phyloP scores from a whole-genome alignment of 2,329 filamentous ascomycete species.

The Colletotrichum graminicola region DNA sequence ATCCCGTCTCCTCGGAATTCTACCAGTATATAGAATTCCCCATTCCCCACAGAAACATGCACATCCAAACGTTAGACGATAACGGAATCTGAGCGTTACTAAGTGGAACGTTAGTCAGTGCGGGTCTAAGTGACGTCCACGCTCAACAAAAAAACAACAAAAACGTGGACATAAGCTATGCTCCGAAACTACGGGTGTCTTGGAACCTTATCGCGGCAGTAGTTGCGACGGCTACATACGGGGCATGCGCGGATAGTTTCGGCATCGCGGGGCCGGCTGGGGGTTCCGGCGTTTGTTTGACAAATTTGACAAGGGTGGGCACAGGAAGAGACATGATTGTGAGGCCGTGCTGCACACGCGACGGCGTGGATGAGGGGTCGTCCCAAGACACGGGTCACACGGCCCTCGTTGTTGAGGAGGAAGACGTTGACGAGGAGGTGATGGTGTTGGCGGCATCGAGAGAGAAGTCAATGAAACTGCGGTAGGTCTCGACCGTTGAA shows the following conservation, averaged over 20 bases:
- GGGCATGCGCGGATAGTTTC: constrained; percentile 16
- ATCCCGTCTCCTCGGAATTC: not conserved
- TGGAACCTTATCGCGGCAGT: not conserved
- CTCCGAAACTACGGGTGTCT: constrained; percentile 13
- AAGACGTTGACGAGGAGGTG: constrained; percentile 13
- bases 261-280: constrained; percentile 25
- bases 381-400: constrained; percentile 19
- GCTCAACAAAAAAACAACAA: constrained; percentile 8
- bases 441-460: constrained; percentile 46
- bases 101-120: constrained; percentile 39
- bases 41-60: not conserved
- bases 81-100: constrained; percentile 35
- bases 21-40: constrained; percentile 9
- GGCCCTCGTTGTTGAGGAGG: constrained; percentile 24
- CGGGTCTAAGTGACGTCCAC: constrained; percentile 1
- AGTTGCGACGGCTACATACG: constrained; percentile 23
- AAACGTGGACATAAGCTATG: not conserved
- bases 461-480: constrained; percentile 51
- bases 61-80: constrained; percentile 8
- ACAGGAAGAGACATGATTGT: constrained; percentile 11
- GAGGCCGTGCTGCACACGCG: constrained; percentile 34
- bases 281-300: not conserved
- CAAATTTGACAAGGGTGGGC: not conserved
- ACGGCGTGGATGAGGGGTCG: not conserved
- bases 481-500: constrained; percentile 49